phyloP scores from a whole-genome alignment of 768 basidiomycete genomes.

The Termitomyces sp. region DNA sequence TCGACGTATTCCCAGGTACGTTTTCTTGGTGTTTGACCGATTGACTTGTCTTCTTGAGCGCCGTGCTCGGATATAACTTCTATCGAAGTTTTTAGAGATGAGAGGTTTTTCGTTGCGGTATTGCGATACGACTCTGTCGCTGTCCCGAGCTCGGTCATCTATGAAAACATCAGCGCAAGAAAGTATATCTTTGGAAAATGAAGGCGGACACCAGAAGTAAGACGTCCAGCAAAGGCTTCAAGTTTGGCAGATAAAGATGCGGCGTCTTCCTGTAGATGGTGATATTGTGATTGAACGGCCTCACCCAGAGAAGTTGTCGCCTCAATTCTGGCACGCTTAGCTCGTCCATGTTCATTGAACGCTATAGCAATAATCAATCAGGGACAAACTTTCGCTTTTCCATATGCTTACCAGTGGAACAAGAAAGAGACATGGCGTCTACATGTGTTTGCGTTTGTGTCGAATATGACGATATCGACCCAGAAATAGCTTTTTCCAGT shows the following conservation, averaged over 20 bases:
- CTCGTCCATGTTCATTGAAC: conserved; percentile 53
- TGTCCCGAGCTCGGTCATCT: conserved; percentile 38
- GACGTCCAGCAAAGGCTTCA: conserved; percentile 18
- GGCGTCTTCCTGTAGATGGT: conserved; percentile 43
- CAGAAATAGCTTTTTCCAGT: conserved; percentile 39
- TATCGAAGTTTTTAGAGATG: conserved; percentile 43
- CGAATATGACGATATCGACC: conserved; percentile 46
- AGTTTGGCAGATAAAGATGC: conserved; percentile 43
- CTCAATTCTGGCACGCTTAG: conserved; percentile 67
- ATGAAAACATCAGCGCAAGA: conserved; percentile 3
- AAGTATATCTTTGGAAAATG: background rate
- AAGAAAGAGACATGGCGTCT: conserved; percentile 37
- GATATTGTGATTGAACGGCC: conserved; percentile 48
- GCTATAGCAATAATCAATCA: conserved; percentile 27
- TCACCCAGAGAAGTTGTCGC: conserved; percentile 42
- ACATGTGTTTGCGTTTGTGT: conserved; percentile 45
- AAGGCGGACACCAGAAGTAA: conserved; percentile 47
- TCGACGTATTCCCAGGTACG: conserved; percentile 66
- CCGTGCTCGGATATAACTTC: conserved; percentile 52
- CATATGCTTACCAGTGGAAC: conserved; percentile 33
- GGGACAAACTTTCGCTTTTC: background rate
- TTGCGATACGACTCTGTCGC: conserved; percentile 39
- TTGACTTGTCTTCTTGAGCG: conserved; percentile 55
- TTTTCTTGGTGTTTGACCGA: conserved; percentile 75
- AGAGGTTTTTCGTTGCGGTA: conserved; percentile 36